A percentile compares a stretch with the other conserved stretches of the same genome.
Conservation (phyloP, 2,329 filamentous ascomycete species). For the Sporothrix schenckii region DNA sequence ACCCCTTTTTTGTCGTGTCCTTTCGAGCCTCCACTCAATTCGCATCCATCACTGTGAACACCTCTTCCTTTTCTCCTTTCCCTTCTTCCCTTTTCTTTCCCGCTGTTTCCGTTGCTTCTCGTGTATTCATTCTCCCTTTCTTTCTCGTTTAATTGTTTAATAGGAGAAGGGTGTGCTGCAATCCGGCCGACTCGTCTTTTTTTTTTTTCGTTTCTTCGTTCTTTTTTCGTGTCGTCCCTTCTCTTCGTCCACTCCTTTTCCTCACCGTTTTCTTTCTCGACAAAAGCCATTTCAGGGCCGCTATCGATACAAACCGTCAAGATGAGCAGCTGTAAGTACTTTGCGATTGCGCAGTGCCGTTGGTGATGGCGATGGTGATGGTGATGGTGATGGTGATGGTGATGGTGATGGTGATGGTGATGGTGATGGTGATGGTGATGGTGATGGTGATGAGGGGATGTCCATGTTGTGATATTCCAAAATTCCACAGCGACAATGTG, state of each 20-base stretch:
- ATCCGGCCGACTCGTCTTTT: conserved; percentile 14
- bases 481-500: background rate
- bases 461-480: background rate
- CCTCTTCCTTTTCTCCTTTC: conserved; percentile 18
- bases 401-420: background rate
- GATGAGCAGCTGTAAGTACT: conserved; percentile 47
- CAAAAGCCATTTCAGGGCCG: conserved; percentile 23
- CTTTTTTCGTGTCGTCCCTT: conserved; percentile 14
- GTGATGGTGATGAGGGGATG: background rate
- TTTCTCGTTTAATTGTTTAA: conserved; percentile 25
- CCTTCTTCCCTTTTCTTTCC: conserved; percentile 20
- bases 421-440: background rate
- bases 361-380: background rate
- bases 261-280: conserved; percentile 13
- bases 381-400: background rate
- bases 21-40: conserved; percentile 25
- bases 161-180: conserved; percentile 27
- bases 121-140: conserved; percentile 17
- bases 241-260: conserved; percentile 24
- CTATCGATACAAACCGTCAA: conserved; percentile 37
- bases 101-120: background rate
- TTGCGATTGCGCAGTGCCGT: background rate
- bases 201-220: conserved; percentile 22
- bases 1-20: conserved; percentile 13
- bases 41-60: conserved; percentile 26